A percentile compares a stretch with the other conserved stretches of the same genome.
phyloP scores from a whole-genome alignment of 768 basidiomycete species.

The Postia placenta region DNA sequence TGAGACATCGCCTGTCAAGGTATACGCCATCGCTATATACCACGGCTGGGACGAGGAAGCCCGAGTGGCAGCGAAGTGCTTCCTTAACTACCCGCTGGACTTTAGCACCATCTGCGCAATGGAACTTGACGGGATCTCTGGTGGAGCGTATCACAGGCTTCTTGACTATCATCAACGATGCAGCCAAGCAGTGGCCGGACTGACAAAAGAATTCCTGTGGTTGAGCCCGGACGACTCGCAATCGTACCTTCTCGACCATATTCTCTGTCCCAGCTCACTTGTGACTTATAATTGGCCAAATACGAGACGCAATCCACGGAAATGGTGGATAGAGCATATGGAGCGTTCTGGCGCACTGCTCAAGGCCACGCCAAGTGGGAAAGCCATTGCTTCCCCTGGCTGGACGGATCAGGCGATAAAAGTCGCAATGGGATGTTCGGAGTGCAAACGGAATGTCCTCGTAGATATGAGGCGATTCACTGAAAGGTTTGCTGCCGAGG shows the following conservation, averaged over 20 bases:
- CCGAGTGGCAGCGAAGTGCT: not conserved
- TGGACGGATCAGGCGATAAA: not conserved
- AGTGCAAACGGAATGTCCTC: not conserved
- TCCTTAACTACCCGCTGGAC: not conserved
- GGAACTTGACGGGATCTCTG: not conserved
- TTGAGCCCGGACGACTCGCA: not conserved
- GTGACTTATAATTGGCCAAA: no score
- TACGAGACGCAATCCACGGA: not conserved
- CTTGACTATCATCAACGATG: not conserved
- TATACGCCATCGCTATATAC: conserved; percentile 6
- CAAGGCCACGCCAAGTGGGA: not conserved
- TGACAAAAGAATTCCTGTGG: not conserved
- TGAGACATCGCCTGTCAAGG: not conserved
- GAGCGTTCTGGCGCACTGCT: not conserved
- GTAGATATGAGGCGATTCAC: not conserved
- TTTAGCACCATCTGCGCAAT: not conserved
- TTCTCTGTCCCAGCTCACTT: no score
- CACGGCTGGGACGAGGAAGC: conserved; percentile 3
- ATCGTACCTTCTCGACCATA: not conserved
- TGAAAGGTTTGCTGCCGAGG: not conserved
- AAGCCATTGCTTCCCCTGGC: not conserved
- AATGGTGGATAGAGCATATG: not conserved
- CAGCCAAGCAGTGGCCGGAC: not conserved
- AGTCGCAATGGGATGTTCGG: not conserved
- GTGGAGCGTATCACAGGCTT: conserved; percentile 2